Evolutionary conservation across 805 yeast genomes (phyloP).

Genomic region (Jamesozyma spencerorum): DNA sequence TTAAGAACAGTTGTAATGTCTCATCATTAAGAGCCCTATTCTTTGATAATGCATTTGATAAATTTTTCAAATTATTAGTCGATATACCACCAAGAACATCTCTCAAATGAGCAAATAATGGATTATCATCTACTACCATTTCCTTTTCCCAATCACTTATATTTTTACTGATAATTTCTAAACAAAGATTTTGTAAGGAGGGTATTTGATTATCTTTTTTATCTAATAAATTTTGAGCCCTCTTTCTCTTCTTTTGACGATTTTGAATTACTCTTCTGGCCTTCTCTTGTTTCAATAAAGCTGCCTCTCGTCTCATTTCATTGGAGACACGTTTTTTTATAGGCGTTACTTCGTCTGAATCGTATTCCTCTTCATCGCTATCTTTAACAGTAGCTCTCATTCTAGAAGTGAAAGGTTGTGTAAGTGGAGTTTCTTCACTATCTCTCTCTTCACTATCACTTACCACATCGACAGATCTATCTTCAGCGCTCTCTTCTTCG

Average conservation of each 20-base stretch:
- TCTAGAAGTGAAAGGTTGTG: slow-evolving; percentile 2
- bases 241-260: slow-evolving; percentile 63
- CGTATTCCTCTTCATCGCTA: slow-evolving; percentile 28
- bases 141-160: slow-evolving; percentile 20
- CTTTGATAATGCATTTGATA: slow-evolving; percentile 67
- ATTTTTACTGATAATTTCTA: slow-evolving; percentile 48
- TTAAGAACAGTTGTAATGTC: slow-evolving; percentile 67
- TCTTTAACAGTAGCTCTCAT: slow-evolving; percentile 28
- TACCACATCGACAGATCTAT: not conserved
- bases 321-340: not conserved
- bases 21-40: slow-evolving; percentile 70
- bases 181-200: slow-evolving; percentile 74
- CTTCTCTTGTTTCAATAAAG: slow-evolving; percentile 32
- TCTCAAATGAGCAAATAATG: slow-evolving; percentile 20
- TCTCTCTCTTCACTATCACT: not conserved
- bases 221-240: slow-evolving; percentile 79
- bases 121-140: slow-evolving; percentile 7
- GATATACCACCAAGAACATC: slow-evolving; percentile 88
- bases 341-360: slow-evolving; percentile 2
- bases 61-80: slow-evolving; percentile 53
- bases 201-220: slow-evolving; percentile 54
- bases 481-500: not conserved
- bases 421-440: slow-evolving; percentile 4
- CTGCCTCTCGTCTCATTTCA: not conserved
- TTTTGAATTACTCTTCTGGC: slow-evolving; percentile 43